Percentiles rank a stretch among this genome's conserved stretches.
phyloP scores from a whole-genome alignment of 805 yeast species.

The Spathaspora arborariae region DNA sequence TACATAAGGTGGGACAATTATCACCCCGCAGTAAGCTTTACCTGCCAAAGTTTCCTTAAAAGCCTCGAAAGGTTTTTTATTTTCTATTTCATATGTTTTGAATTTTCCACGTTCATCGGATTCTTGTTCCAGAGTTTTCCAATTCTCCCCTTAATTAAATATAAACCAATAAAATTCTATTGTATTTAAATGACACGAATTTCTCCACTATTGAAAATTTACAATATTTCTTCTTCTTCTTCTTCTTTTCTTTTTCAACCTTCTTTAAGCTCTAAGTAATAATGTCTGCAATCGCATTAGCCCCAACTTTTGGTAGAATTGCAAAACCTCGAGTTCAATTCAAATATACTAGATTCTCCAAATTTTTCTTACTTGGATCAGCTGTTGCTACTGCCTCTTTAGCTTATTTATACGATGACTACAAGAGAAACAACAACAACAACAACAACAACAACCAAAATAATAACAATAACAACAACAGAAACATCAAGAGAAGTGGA shows the following conservation, averaged over 20 bases:
- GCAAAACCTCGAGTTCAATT: conserved; percentile 1
- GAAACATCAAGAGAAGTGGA: conserved; percentile 3
- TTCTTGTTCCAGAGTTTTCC: too few relatives aligned
- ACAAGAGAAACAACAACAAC: conserved; percentile 10
- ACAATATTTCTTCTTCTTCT: neutral
- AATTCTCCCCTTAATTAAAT: too few relatives aligned
- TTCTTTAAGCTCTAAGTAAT: neutral
- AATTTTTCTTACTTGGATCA: conserved; percentile 9
- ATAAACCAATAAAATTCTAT: neutral
- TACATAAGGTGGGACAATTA: too few relatives aligned
- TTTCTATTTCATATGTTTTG: too few relatives aligned
- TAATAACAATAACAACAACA: conserved; percentile 7
- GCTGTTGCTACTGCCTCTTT: conserved; percentile 20
- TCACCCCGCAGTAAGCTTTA: too few relatives aligned
- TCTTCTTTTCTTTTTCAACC: neutral
- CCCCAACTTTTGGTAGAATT: conserved; percentile 6
- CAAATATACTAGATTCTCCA: conserved; percentile 10
- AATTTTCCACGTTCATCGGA: too few relatives aligned
- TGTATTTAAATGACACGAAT: neutral
- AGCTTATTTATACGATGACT: conserved; percentile 16
- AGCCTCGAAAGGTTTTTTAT: too few relatives aligned
- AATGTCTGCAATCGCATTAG: conserved; percentile 11
- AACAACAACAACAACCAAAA: conserved; percentile 8
- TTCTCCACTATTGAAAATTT: neutral
- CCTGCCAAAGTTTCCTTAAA: too few relatives aligned